Percentiles rank a stretch among this genome's conserved stretches.
phyloP scores from a whole-genome alignment of 805 yeast species.

The Cyberlindnera suaveolens region DNA sequence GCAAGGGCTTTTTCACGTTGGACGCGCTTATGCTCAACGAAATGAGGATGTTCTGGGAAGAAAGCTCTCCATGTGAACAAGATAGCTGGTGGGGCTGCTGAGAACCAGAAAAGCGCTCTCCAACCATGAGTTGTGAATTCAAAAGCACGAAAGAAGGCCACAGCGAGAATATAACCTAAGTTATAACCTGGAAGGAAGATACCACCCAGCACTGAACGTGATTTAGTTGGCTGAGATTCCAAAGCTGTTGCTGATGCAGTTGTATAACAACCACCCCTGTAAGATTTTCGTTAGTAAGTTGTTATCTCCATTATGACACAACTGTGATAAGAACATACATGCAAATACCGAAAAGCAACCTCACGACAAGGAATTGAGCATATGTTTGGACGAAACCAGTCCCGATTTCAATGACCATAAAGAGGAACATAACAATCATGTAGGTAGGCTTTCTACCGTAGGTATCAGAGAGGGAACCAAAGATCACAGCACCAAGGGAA shows the following conservation, averaged over 20 bases:
- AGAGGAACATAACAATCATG: slow-evolving; percentile 42
- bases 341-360: slow-evolving; percentile 61
- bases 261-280: slow-evolving; percentile 70
- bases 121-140: slow-evolving; percentile 48
- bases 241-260: slow-evolving; percentile 60
- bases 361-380: slow-evolving; percentile 49
- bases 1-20: slow-evolving; percentile 23
- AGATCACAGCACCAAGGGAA: slow-evolving; percentile 58
- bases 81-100: slow-evolving; percentile 59
- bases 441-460: slow-evolving; percentile 68
- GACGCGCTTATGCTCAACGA: slow-evolving; percentile 27
- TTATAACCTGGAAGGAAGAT: slow-evolving; percentile 53
- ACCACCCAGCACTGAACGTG: slow-evolving; percentile 61
- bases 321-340: slow-evolving; percentile 29
- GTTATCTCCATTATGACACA: too few species aligned
- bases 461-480: slow-evolving; percentile 56
- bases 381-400: slow-evolving; percentile 60
- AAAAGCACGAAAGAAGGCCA: slow-evolving; percentile 59
- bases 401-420: slow-evolving; percentile 54
- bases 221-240: slow-evolving; percentile 53
- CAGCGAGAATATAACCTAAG: slow-evolving; percentile 60
- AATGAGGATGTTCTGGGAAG: slow-evolving; percentile 57
- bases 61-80: slow-evolving; percentile 51
- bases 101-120: slow-evolving; percentile 72
- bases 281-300: slow-evolving; percentile 9